phyloP scores from a whole-genome alignment of 192 early-diverging fungal species.

The Backusella westeae region DNA sequence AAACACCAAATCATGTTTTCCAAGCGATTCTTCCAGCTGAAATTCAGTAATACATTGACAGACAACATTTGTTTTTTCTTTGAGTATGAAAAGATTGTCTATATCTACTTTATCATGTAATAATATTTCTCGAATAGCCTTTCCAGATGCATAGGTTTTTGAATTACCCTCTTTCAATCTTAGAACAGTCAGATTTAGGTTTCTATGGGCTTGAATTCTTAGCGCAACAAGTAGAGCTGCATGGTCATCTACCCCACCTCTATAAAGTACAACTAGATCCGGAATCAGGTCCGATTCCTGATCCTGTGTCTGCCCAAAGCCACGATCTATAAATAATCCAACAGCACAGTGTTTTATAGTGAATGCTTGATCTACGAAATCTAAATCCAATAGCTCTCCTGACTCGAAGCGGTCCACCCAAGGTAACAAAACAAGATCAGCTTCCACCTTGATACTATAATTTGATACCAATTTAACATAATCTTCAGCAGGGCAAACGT shows the following conservation, averaged over 20 bases:
- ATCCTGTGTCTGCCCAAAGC: conserved; percentile 50
- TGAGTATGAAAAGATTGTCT: not conserved
- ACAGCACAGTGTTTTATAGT: conserved; percentile 38
- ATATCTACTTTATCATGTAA: not conserved
- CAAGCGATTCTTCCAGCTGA: not conserved
- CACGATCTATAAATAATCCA: conserved; percentile 70
- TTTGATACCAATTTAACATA: conserved; percentile 66
- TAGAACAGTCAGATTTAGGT: conserved; percentile 50
- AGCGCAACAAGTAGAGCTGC: conserved; percentile 55
- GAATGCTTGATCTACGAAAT: conserved; percentile 14
- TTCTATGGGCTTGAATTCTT: conserved; percentile 44
- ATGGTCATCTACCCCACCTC: conserved; percentile 72
- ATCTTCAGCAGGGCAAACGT: conserved; percentile 57
- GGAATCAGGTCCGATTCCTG: not conserved
- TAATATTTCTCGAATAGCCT: not conserved
- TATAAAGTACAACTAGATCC: conserved; percentile 66
- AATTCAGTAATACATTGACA: not conserved
- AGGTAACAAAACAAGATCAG: conserved; percentile 68
- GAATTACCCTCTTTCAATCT: conserved; percentile 24
- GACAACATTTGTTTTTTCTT: not conserved
- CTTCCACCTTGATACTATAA: conserved; percentile 46
- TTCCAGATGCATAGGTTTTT: not conserved
- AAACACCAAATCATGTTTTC: not conserved
- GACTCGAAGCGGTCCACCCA: not conserved
- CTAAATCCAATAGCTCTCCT: not conserved